A percentile compares a stretch with the other conserved stretches of the same genome.
phyloP scores from a whole-genome alignment of 2,329 filamentous ascomycete genomes.

The Polytolypa hystricis region DNA sequence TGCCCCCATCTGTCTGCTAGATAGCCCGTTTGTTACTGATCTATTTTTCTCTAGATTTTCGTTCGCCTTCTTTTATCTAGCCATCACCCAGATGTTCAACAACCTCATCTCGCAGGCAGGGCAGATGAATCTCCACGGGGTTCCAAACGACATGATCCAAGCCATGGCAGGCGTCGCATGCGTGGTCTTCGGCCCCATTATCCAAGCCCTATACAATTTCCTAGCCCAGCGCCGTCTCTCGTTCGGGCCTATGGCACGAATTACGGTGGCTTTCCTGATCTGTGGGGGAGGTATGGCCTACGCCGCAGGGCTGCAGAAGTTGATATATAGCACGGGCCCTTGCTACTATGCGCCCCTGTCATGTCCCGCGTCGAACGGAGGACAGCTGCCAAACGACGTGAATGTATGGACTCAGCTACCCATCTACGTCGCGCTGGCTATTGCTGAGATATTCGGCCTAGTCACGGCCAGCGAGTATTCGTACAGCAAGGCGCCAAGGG shows the following conservation, averaged over 20 bases:
- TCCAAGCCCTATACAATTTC: conserved; percentile 45
- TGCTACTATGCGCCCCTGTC: conserved; percentile 6
- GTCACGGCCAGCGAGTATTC: conserved; percentile 56
- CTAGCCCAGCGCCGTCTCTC: conserved; percentile 41
- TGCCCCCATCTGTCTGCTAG: neutral
- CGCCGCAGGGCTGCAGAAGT: conserved; percentile 46
- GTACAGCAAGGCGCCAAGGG: conserved; percentile 53
- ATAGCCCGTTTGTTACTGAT: neutral
- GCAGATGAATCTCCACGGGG: conserved; percentile 43
- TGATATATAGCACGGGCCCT: conserved; percentile 37
- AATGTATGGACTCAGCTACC: conserved; percentile 5
- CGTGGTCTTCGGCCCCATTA: conserved; percentile 45
- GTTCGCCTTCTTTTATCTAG: conserved; percentile 24
- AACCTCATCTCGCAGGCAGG: conserved; percentile 37
- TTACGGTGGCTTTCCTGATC: conserved; percentile 46
- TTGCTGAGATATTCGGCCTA: conserved; percentile 22
- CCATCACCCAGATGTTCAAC: conserved; percentile 27
- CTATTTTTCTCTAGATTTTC: conserved; percentile 19
- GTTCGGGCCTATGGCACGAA: conserved; percentile 47
- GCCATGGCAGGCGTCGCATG: conserved; percentile 51
- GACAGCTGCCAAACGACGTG: conserved; percentile 7
- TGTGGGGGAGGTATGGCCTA: conserved; percentile 43
- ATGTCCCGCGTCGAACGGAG: conserved; percentile 1
- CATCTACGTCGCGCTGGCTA: conserved; percentile 16
- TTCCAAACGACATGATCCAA: conserved; percentile 50